A percentile compares a stretch with the other conserved stretches of the same genome.
Evolutionary conservation across 1,139 yeast species (phyloP).

Genomic region (Pichia sp.): DNA sequence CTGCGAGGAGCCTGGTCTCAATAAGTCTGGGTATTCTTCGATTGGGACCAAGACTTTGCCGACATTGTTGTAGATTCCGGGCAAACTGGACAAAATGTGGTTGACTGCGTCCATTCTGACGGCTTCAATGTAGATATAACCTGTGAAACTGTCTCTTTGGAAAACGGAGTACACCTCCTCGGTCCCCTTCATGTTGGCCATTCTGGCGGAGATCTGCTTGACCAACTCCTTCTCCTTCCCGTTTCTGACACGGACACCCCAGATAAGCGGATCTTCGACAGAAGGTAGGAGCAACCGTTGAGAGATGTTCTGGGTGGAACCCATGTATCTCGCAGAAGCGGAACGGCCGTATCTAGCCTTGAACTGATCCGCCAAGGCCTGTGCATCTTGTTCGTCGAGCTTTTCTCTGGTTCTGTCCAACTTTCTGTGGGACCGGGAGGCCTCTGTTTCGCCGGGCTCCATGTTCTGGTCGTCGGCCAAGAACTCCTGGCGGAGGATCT

Average conservation of each 20-base stretch:
- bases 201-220: slow-evolving; percentile 49
- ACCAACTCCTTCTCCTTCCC: slow-evolving; percentile 93
- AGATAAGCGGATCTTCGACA: slow-evolving; percentile 92
- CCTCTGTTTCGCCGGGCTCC: slow-evolving; percentile 49
- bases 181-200: slow-evolving; percentile 61
- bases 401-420: slow-evolving; percentile 87
- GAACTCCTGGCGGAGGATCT: slow-evolving; percentile 76
- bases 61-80: slow-evolving; percentile 60
- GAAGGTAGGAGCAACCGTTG: slow-evolving; percentile 92
- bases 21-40: slow-evolving; percentile 88
- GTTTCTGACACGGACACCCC: slow-evolving; percentile 91
- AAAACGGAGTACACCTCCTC: slow-evolving; percentile 83
- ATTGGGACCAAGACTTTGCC: slow-evolving; percentile 82
- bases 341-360: slow-evolving; percentile 90
- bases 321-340: slow-evolving; percentile 76
- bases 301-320: slow-evolving; percentile 84
- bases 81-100: slow-evolving; percentile 82
- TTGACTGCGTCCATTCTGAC: slow-evolving; percentile 90
- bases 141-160: slow-evolving; percentile 89
- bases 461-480: slow-evolving; percentile 62
- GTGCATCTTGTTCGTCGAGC: slow-evolving; percentile 93
- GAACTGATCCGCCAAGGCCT: slow-evolving; percentile 85
- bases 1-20: slow-evolving; percentile 83
- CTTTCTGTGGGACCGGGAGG: slow-evolving; percentile 81
- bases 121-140: slow-evolving; percentile 92